phyloP scores from a whole-genome alignment of 2,329 filamentous ascomycete species.

The Diplodia mutila region DNA sequence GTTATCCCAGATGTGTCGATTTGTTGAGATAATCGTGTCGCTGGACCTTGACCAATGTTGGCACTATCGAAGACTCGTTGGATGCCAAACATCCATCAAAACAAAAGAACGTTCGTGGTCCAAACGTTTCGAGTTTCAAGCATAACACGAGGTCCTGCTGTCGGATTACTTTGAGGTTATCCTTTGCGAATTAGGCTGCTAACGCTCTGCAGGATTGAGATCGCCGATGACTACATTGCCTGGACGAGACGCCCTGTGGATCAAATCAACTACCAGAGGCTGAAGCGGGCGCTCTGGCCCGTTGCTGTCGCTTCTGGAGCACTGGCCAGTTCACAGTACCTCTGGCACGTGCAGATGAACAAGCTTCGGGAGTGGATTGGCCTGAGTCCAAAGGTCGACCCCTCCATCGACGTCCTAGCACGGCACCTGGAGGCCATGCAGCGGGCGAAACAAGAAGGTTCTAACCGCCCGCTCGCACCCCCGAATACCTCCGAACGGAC shows the following conservation, averaged over 20 bases:
- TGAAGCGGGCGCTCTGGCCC: slow-evolving; percentile 45
- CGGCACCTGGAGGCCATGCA: slow-evolving; percentile 22
- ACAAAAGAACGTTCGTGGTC: background rate
- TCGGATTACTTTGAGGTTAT: background rate
- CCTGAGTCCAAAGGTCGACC: slow-evolving; percentile 33
- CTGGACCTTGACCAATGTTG: background rate
- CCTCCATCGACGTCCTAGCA: background rate
- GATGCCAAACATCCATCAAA: background rate
- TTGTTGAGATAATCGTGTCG: background rate
- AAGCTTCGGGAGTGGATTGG: slow-evolving; percentile 43
- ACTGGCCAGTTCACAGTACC: slow-evolving; percentile 40
- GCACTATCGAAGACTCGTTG: background rate
- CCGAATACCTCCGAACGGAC: slow-evolving; percentile 9
- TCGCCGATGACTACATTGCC: slow-evolving; percentile 47
- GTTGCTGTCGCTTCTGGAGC: slow-evolving; percentile 40
- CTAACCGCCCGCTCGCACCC: slow-evolving; percentile 14
- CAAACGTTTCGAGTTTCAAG: background rate
- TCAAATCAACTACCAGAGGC: slow-evolving; percentile 41
- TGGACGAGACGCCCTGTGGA: slow-evolving; percentile 40
- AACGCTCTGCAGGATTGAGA: slow-evolving; percentile 30
- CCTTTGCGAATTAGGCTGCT: slow-evolving; percentile 35
- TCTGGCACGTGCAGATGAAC: slow-evolving; percentile 42
- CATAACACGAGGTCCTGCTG: background rate
- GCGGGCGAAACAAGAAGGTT: slow-evolving; percentile 17
- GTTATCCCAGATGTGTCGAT: background rate